Evolutionary conservation across 1,284 basidiomycete genomes (phyloP).

Genomic region (Sanghuangporus weigelae): DNA sequence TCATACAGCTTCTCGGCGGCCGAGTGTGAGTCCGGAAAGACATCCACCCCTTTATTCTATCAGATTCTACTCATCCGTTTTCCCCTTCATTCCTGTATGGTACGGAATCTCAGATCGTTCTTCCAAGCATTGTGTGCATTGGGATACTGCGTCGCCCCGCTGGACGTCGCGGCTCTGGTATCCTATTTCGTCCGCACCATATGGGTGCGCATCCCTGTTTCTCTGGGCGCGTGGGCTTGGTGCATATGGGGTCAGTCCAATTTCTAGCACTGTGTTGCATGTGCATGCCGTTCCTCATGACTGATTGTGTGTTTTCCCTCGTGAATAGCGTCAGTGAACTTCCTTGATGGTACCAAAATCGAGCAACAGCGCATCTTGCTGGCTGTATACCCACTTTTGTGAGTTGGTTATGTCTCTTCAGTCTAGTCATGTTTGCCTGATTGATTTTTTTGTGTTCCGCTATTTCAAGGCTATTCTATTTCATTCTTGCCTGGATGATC

Average conservation of each 20-base stretch:
- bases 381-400: conserved; percentile 91
- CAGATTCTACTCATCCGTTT: background rate
- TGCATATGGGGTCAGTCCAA: conserved; percentile 82
- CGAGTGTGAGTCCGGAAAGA: conserved; percentile 62
- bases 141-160: conserved; percentile 87
- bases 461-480: conserved; percentile 66
- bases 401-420: conserved; percentile 28
- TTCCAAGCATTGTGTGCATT: conserved; percentile 93
- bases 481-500: conserved; percentile 91
- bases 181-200: conserved; percentile 82
- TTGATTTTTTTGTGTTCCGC: background rate
- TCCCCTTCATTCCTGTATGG: background rate
- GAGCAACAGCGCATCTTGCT: conserved; percentile 83
- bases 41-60: background rate
- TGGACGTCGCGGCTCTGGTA: conserved; percentile 84
- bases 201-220: conserved; percentile 81
- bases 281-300: conserved; percentile 4
- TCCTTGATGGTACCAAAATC: conserved; percentile 89
- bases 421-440: background rate
- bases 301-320: background rate
- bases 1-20: conserved; percentile 80
- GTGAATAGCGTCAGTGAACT: conserved; percentile 80
- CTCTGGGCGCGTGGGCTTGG: conserved; percentile 86
- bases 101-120: conserved; percentile 61
- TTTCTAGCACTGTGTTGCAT: conserved; percentile 2